Base-by-base conservation (phyloP, 2,329 filamentous ascomycete genomes). In the Xylariaceae sp. region DNA sequence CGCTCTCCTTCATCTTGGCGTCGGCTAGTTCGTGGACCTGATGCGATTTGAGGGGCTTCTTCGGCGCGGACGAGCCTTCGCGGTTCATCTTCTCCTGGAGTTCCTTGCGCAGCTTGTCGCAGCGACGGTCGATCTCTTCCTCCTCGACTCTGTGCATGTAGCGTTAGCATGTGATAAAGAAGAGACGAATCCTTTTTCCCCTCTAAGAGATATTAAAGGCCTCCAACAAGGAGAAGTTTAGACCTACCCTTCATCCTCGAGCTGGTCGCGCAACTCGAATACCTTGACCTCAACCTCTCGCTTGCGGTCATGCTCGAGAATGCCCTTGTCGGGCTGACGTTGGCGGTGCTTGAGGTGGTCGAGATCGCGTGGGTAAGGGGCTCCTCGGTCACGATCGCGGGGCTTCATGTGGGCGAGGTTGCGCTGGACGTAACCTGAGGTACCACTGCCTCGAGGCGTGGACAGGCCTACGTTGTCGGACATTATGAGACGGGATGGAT, bases 11-110 rank as follows among this genome's bases (percentile, higher is more conserved):
- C 67, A 96, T 93, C 82, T 99, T 99, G 61, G 93, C 94, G 69
- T 94, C 89, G 15, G 94, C 94, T 73, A 96, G 82, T 76, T 97
- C 94, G 77, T 99, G 94, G 17, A 97, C 92, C 76, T 97, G 91
- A 75, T 97, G 92, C 65, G 87, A 82, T 77, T 97, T 99, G 64
- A 97, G 81, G 8, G 84, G 82, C 66, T 79, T 82, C 56, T 72
- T 76, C 58, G 75, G 72, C n/a, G 71, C 74, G 23, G 72, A 57
- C 7, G 49, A 2, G 54, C 39, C 75, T 57, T 68, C 72, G 71
- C 75, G 57, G 66, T 82, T 78, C 71, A 84, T 73, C 66, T 87
- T 81, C 51, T 74, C 77, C 41, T 82, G 74, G 44, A 95, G 78
- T 68, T 84, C 85, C 68, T 81, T 80, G 34, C 90, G 78, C 56